phyloP scores from a whole-genome alignment of 164 flowering plant genomes.

The Chloranthus sessilifolius region DNA sequence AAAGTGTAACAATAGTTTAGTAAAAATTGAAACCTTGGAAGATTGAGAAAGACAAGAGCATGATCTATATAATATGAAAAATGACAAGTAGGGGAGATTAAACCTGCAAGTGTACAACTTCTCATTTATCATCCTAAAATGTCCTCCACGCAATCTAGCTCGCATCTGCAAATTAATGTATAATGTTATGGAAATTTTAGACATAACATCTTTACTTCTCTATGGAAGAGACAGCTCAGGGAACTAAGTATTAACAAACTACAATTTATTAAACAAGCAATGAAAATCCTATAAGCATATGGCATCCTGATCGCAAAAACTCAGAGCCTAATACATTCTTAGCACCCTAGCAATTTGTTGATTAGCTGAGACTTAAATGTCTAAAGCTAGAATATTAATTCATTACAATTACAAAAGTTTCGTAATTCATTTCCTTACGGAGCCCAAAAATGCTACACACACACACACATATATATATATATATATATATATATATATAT shows the following conservation, averaged over 20 bases:
- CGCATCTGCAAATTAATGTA: conserved; percentile 45
- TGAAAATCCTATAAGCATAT: neutral
- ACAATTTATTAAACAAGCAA: conserved; percentile 1
- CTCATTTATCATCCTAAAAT: conserved; percentile 92
- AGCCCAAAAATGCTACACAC: too few relatives aligned
- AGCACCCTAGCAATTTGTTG: neutral
- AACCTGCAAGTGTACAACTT: conserved; percentile 96
- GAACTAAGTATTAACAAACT: neutral
- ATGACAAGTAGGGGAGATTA: neutral
- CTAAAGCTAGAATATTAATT: too few relatives aligned
- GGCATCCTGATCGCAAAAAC: neutral
- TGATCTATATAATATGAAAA: too few relatives aligned
- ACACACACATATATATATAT: too few relatives aligned
- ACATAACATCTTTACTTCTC: too few relatives aligned
- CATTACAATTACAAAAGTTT: too few relatives aligned
- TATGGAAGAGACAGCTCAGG: neutral
- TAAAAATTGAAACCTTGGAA: too few relatives aligned
- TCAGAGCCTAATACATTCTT: neutral
- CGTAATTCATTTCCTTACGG: too few relatives aligned
- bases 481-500: too few relatives aligned
- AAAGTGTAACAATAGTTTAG: too few relatives aligned
- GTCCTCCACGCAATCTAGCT: conserved; percentile 78
- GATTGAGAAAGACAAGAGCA: too few relatives aligned
- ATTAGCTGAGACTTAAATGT: too few relatives aligned
- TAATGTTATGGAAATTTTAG: neutral